Percentiles rank a stretch among this genome's conserved stretches.
phyloP scores from a whole-genome alignment of 495 filamentous ascomycete genomes.

The Hypoxylon trugodes region DNA sequence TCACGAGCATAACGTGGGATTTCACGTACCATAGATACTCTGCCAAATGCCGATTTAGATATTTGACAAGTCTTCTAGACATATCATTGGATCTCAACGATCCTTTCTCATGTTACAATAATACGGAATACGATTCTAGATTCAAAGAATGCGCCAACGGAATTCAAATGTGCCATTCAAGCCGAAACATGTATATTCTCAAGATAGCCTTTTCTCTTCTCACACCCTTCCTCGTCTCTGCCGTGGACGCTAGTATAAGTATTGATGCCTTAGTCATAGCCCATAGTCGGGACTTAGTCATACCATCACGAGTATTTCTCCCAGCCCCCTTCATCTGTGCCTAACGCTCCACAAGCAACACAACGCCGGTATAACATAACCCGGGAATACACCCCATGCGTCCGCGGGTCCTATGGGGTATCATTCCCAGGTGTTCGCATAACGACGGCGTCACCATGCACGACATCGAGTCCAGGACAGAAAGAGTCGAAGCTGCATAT shows the following conservation, averaged over 20 bases:
- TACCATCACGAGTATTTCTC: background rate
- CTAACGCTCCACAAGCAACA: constrained; percentile 24
- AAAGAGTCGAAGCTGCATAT: background rate
- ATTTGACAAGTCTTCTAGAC: background rate
- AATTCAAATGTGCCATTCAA: background rate
- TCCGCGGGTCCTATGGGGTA: constrained; percentile 6
- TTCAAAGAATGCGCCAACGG: background rate
- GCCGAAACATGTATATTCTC: background rate
- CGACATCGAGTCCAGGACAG: constrained; percentile 29
- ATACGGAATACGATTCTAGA: background rate
- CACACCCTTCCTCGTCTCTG: background rate
- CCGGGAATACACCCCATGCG: constrained; percentile 1
- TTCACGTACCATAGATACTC: background rate
- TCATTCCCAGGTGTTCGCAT: background rate
- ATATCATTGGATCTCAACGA: background rate
- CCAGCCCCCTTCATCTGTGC: background rate
- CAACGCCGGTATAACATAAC: constrained; percentile 14
- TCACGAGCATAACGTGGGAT: background rate
- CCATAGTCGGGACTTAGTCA: constrained; percentile 3
- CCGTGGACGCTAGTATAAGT: background rate
- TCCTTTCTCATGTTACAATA: background rate
- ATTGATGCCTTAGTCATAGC: constrained; percentile 10
- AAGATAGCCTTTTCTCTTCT: background rate
- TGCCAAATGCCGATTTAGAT: background rate
- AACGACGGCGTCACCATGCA: constrained; percentile 18